Conservation (phyloP, 306 rosid species). For the Trifolium dubium region DNA sequence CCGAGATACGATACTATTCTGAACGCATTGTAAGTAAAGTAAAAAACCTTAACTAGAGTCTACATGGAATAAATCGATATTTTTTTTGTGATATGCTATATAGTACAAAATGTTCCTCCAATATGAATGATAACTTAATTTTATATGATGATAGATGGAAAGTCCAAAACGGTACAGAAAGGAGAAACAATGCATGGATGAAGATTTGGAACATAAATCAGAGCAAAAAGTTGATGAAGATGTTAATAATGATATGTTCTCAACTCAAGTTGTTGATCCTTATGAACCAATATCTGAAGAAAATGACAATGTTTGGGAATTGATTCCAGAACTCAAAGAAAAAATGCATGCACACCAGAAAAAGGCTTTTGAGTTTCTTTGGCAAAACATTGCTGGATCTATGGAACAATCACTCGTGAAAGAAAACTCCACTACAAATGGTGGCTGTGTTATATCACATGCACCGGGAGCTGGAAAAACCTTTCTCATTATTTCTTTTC, state of each 20-base stretch:
- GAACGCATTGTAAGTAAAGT: conserved; percentile 78
- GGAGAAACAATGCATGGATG: conserved; percentile 50
- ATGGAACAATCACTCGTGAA: conserved; percentile 58
- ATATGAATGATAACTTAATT: background rate
- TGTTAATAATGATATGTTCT: conserved; percentile 38
- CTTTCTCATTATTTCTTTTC: conserved; percentile 75
- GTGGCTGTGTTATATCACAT: conserved; percentile 94
- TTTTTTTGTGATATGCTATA: too few species aligned
- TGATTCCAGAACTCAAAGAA: conserved; percentile 46
- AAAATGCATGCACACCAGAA: conserved; percentile 72
- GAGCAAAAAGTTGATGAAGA: conserved; percentile 48
- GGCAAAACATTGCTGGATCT: conserved; percentile 82
- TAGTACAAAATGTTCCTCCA: too few species aligned
- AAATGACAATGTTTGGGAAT: conserved; percentile 68
- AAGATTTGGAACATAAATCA: conserved; percentile 39
- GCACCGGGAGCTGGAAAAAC: conserved; percentile 93
- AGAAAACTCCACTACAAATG: conserved; percentile 53
- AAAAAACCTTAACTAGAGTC: background rate
- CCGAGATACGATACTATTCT: conserved; percentile 64
- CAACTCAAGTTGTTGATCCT: conserved; percentile 32
- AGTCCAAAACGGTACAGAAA: conserved; percentile 47
- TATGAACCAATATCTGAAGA: conserved; percentile 52
- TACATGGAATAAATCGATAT: too few species aligned
- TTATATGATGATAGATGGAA: conserved; percentile 54
- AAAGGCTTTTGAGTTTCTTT: conserved; percentile 85